Conservation (phyloP, 2,329 filamentous ascomycete genomes). For the Fusarium duplospermum region DNA sequence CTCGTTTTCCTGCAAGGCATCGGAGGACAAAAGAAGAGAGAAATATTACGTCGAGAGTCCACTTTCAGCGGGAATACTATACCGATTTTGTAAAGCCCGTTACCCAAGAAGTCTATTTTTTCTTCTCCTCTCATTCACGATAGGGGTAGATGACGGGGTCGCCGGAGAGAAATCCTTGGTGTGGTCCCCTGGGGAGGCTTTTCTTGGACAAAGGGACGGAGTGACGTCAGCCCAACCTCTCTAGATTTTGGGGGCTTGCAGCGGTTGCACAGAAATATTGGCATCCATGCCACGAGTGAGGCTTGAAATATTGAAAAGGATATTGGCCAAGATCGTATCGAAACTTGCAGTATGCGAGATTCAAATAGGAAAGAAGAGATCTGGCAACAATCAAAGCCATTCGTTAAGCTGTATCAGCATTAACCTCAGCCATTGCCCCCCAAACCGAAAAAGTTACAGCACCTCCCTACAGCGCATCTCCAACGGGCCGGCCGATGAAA, state of each 20-base stretch:
- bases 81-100: neutral
- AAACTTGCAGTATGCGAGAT: neutral
- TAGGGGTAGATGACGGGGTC: neutral
- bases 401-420: neutral
- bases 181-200: neutral
- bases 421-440: neutral
- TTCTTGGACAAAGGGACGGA: neutral
- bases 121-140: neutral
- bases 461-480: neutral
- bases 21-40: neutral
- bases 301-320: neutral
- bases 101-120: constrained; percentile 3
- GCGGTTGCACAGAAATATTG: neutral
- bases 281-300: constrained; percentile 1
- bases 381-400: neutral
- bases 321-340: neutral
- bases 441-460: neutral
- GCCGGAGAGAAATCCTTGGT: neutral
- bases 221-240: constrained; percentile 31
- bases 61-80: neutral
- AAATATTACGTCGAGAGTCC: neutral
- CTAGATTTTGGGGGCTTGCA: constrained; percentile 5
- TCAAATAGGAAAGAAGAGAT: neutral
- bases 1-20: constrained; percentile 7
- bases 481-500: constrained; percentile 7